Base-by-base conservation (phyloP, 305 asterid genomes). In the Rubia balearica region DNA sequence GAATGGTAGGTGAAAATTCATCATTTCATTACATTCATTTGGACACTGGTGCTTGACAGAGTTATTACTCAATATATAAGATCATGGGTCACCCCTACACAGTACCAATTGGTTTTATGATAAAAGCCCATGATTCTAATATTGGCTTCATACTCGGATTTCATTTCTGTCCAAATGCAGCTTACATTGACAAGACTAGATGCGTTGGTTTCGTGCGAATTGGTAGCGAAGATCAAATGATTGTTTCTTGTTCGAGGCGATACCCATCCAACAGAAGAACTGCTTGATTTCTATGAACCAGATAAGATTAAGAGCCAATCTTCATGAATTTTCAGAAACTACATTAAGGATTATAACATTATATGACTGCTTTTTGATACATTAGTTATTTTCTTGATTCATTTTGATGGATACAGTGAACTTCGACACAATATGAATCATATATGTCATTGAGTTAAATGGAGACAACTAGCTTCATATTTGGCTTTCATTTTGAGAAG, bases 161-260 rank as follows among this genome's bases (percentile, higher is more conserved):
- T 13, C 7, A 2, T 38, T 63, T 75, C 73, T 30, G 10, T 53
- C 65, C 42, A 65, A 74, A 76, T 61, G 80, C 89, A 92, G 98
- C 81, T 22, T 93, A 86, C 59, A 77, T 66, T 27, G 96, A 86
- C 81, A 85, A 89, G 68, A 79, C 95, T 13, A 71, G 75, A 49
- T 89, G 97, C 65, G 96, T 90, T 69, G 97, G 98, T 40, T 82
- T 93, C 74, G 96, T 92, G 0, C 87, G 97, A 67, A 77, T 90
- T 38, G 98, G 98, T 53, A 84, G 95, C 68, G 98, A 89, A 78
- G 95, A 93, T 83, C 91, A 89, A 71, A 64, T 67, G 77, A 86
- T 93, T 70, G 87, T 83, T 60, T 86, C 96, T 13, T 94, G 94
- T 33, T 68, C 94, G 4, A 87, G 97, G 96, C 42, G 83, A 87